A percentile compares a stretch with the other conserved stretches of the same genome.
Conservation (phyloP, 441 rosid genomes). For the Bruguiera hainesii region DNA sequence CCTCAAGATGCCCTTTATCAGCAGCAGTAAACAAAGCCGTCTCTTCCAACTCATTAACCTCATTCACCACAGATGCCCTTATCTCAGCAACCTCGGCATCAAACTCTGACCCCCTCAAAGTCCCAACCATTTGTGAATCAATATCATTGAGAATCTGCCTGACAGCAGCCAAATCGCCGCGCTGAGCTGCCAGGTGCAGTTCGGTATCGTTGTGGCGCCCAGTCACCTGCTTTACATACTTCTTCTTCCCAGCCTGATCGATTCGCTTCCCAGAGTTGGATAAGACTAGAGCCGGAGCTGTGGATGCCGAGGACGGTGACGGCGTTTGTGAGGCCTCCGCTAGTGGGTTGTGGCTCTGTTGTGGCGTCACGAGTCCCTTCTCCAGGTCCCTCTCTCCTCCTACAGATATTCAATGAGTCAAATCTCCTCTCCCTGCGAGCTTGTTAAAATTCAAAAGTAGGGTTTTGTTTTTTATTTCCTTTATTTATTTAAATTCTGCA, state of each 20-base stretch:
- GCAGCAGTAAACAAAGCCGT: slow-evolving; percentile 82
- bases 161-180: slow-evolving; percentile 73
- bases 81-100: slow-evolving; percentile 82
- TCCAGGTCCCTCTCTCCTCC: slow-evolving; percentile 65
- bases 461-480: neutral
- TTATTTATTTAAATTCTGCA: neutral
- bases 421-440: neutral
- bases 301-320: slow-evolving; percentile 71
- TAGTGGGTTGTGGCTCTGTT: slow-evolving; percentile 36
- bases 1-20: slow-evolving; percentile 85
- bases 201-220: slow-evolving; percentile 97
- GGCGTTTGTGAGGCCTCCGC: slow-evolving; percentile 61
- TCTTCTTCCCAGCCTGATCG: slow-evolving; percentile 87
- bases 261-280: slow-evolving; percentile 82
- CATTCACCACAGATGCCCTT: slow-evolving; percentile 78
- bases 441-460: too few species aligned
- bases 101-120: slow-evolving; percentile 60
- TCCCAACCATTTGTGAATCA: slow-evolving; percentile 69
- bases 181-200: slow-evolving; percentile 86
- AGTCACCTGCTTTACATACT: slow-evolving; percentile 94
- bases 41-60: slow-evolving; percentile 91
- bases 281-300: slow-evolving; percentile 80
- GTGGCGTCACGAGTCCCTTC: slow-evolving; percentile 44
- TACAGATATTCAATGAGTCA: slow-evolving; percentile 12
- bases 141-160: slow-evolving; percentile 76